Percentiles rank a stretch among this genome's conserved stretches.
Evolutionary conservation across 2,329 filamentous ascomycete species (phyloP).

Genomic region (Lasiodiplodia gonubiensis): DNA sequence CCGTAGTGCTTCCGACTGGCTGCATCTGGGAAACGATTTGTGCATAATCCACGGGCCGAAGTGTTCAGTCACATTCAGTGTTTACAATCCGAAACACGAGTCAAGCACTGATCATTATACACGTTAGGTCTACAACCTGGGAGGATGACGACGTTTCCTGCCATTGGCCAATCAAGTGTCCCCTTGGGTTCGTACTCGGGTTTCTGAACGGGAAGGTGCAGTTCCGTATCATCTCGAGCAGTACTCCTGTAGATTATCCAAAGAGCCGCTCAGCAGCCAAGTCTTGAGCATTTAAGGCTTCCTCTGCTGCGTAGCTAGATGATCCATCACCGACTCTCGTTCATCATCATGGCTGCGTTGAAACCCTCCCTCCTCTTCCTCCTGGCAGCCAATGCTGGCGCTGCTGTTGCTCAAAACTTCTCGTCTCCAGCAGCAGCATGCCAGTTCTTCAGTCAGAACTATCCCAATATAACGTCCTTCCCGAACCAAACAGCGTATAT

Average conservation of each 20-base stretch:
- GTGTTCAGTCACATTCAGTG: too few relatives aligned
- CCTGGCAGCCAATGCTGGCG: neutral
- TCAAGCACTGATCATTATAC: neutral
- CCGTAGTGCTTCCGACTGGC: too few relatives aligned
- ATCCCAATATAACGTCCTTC: conserved; percentile 11
- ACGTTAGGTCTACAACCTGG: neutral
- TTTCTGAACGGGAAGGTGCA: neutral
- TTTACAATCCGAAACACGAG: conserved; percentile 8
- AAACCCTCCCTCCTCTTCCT: neutral
- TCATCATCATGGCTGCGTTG: neutral
- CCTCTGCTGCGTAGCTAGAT: neutral
- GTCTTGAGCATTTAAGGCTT: neutral
- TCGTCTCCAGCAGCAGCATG: neutral
- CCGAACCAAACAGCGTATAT: conserved; percentile 1
- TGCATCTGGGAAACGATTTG: too few relatives aligned
- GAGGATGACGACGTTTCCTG: neutral
- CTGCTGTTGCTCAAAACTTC: neutral
- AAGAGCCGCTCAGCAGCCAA: neutral
- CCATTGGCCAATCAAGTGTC: neutral
- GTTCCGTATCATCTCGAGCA: neutral
- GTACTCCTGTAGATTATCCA: neutral
- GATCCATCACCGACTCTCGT: neutral
- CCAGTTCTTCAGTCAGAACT: neutral
- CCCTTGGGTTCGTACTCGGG: neutral
- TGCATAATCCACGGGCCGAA: too few relatives aligned